These are phyloP conservation scores for Ophiocordyceps robertsii DNA, from an alignment of 2,329 filamentous ascomycete species.

Conservation along the genomic window DNA sequence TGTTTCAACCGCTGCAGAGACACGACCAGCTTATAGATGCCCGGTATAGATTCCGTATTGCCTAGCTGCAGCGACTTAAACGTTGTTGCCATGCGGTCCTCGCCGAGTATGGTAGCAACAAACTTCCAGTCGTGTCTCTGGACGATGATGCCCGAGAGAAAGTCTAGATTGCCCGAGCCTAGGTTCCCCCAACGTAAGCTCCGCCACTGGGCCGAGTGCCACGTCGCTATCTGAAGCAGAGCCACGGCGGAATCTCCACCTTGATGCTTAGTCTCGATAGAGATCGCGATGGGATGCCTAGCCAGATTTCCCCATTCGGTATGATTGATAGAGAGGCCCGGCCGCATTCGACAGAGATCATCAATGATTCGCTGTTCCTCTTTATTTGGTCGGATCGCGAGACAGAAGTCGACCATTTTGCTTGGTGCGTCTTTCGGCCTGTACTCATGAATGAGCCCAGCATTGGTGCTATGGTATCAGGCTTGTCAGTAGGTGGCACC, in stretches of 20 bases:
- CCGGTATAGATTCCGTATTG: background rate
- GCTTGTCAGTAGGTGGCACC: too few species aligned
- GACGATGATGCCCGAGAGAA: conserved; percentile 8
- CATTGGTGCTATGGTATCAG: background rate
- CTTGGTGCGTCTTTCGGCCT: conserved; percentile 5
- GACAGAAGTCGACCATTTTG: conserved; percentile 9
- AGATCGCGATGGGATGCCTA: conserved; percentile 7
- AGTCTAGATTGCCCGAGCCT: conserved; percentile 2
- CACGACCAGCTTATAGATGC: conserved; percentile 1
- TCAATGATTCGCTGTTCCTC: conserved; percentile 3
- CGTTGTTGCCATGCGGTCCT: background rate
- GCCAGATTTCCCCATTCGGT: conserved; percentile 5
- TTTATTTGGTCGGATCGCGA: conserved; percentile 3
- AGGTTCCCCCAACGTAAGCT: conserved; percentile 3
- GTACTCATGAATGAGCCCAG: conserved; percentile 3
- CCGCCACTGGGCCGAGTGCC: conserved; percentile 9
- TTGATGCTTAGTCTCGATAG: conserved; percentile 9
- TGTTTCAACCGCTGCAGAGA: conserved; percentile 3
- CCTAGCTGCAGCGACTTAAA: background rate
- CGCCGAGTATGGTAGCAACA: conserved; percentile 4
- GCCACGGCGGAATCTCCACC: conserved; percentile 3
- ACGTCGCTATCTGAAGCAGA: conserved; percentile 7
- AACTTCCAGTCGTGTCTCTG: conserved; percentile 9
- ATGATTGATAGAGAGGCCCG: conserved; percentile 8
- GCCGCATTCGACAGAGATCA: background rate